Evolutionary conservation across 2,329 filamentous ascomycete species (phyloP), one percentile per base, ranked within the genome.

Genomic region (Aspergillus sclerotialis): DNA sequence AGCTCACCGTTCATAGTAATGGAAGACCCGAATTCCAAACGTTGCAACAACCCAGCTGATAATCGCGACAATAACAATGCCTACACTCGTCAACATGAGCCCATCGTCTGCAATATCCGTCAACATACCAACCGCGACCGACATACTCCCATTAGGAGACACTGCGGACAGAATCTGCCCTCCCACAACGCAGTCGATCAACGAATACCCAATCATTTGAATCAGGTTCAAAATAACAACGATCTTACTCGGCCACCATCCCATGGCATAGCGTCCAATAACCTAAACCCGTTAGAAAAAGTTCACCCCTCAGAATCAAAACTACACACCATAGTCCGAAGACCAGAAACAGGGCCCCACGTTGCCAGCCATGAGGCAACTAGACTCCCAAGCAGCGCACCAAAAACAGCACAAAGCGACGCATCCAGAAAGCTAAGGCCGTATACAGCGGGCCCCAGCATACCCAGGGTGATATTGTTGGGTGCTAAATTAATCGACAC

Each of bases 161-260:
- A 84, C 75, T 2, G 80, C 80, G 4, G 75, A 80, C 2, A 85
- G 61, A 16, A 83, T 82, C 50, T 84, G 80, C 0, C 81, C 81
- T 2, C 75, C 76, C 11, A 84, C 68, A 5, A 84, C 77, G 21
- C 72, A 76, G 52, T 80, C 75, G 39, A 84, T 75, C 51, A 82
- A 61, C 12, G 68, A 65, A 45, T 81, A 82, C 7, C 77, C 77
- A 3, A 80, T 63, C 49, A 81, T 64, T 14, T 79, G 70, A 28
- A 82, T 69, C 30, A 82, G 62, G 47, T 80, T 81, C 37, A 82
- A 60, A 14, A 81, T 48, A 10, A 78, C 76, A 21, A 80, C 69
- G 6, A 82, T 55, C 54, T 80, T 81, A 33, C 72, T 72, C 1
- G 77, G 77, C 67, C 73, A 81, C 73, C 75, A 81, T 5, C 78